Evolutionary conservation across 306 rosid genomes (phyloP), one percentile per base, ranked within the genome.

Genomic region (Vigna angularis): DNA sequence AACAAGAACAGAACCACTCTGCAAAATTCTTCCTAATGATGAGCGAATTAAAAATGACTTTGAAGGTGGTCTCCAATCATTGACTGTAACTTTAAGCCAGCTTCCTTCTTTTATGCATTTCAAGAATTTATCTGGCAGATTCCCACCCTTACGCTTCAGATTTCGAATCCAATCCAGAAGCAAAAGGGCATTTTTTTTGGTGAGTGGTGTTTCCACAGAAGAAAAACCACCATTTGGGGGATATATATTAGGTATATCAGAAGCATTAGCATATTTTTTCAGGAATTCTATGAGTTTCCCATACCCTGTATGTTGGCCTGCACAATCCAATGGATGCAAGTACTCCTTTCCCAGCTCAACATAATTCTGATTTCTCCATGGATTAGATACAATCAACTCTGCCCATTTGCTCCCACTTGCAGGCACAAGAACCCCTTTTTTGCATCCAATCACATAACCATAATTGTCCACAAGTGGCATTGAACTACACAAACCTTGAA

Each of bases 381-480:
- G 79, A 87, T 91, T 88, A 15, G 89, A 86, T 66, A 59, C 88
- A 51, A 87, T 73, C 85, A 91, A 79, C 24, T 45, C 78, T 5
- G 87, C 86, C 97, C 98, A 93, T 61, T 86, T 87, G 84, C 98
- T 91, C 59, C 62, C 83, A 4, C 82, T 85, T 51, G 96, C 92
- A 4, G 97, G 98, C 22, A 91, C 85, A 57, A 90, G 84, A 73
- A 91, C 85, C 68, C 85, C 85, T 0, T 3, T 7, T 52, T 84
- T 50, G 22, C 28, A 0, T 30, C n/a, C 44, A 6, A 3, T 24
- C 11, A 87, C 79, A 26, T 18, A 0, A 3, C 96, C 93, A n/a
- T 87, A 80, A 30, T 61, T 87, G 86, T 88, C 90, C 40, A 93
- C 82, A 8, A 93, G 87, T 2, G 98, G 97, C 91, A 90, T 77